phyloP scores from a whole-genome alignment of 768 basidiomycete genomes.

The Kwoniella dejecticola region DNA sequence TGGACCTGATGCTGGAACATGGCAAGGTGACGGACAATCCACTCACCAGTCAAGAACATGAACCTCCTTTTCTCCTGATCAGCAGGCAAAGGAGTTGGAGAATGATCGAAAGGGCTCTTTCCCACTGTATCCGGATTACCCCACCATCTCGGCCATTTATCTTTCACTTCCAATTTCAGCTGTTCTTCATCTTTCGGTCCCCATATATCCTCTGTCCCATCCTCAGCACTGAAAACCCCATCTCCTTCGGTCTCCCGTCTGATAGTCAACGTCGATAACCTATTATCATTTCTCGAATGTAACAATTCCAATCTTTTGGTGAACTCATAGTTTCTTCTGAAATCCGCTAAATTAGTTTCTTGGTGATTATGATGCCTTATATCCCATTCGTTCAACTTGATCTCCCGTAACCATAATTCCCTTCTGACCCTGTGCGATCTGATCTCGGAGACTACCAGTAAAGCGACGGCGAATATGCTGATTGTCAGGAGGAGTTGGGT shows the following conservation, averaged over 20 bases:
- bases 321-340: constrained; percentile 14
- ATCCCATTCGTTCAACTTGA: constrained; percentile 18
- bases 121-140: constrained; percentile 46
- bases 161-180: constrained; percentile 12
- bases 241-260: neutral
- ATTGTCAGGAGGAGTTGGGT: constrained; percentile 14
- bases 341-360: constrained; percentile 5
- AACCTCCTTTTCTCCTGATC: constrained; percentile 38
- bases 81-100: constrained; percentile 17
- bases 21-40: no score
- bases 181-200: constrained; percentile 16
- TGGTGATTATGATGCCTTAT: neutral
- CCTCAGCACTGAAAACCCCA: neutral
- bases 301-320: constrained; percentile 10
- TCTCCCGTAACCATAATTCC: constrained; percentile 6
- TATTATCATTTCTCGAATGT: neutral
- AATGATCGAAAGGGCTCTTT: constrained; percentile 49
- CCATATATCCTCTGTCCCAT: constrained; percentile 11
- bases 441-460: constrained; percentile 15
- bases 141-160: constrained; percentile 46
- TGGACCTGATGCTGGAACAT: no score
- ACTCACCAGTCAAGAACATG: constrained; percentile 54
- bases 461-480: constrained; percentile 11
- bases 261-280: neutral
- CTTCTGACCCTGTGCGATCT: constrained; percentile 2